Percentiles rank a stretch among this genome's conserved stretches.
phyloP scores from a whole-genome alignment of 257 asterid species.

The Ballota nigra region DNA sequence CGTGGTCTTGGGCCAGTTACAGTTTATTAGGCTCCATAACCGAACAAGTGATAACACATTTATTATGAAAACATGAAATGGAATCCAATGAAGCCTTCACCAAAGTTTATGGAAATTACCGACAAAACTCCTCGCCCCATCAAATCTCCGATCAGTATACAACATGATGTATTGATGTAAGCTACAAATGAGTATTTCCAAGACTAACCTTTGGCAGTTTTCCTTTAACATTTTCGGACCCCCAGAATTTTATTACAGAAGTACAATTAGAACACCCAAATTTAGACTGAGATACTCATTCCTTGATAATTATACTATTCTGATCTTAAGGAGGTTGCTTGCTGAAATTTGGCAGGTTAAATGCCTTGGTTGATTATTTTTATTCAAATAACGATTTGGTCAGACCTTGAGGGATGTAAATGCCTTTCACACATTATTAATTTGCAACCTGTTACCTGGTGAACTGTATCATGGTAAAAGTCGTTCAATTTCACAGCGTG shows the following conservation, averaged over 20 bases:
- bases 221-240: not conserved
- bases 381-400: not conserved
- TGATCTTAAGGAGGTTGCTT: not conserved
- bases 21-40: no score
- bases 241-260: not conserved
- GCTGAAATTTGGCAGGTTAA: not conserved
- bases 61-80: not conserved
- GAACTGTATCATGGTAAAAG: constrained; percentile 95
- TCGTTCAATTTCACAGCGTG: constrained; percentile 87
- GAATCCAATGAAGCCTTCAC: not conserved
- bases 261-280: not conserved
- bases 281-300: not conserved
- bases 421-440: not conserved
- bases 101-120: not conserved
- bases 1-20: no score
- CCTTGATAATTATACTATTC: not conserved
- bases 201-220: not conserved
- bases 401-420: not conserved
- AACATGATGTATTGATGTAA: not conserved
- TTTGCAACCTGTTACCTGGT: constrained; percentile 58
- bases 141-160: not conserved
- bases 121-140: not conserved
- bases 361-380: not conserved
- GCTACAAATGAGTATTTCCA: not conserved
- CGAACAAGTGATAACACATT: no score